Conservation (phyloP, 305 asterid species). For the Plantago rigida region DNA sequence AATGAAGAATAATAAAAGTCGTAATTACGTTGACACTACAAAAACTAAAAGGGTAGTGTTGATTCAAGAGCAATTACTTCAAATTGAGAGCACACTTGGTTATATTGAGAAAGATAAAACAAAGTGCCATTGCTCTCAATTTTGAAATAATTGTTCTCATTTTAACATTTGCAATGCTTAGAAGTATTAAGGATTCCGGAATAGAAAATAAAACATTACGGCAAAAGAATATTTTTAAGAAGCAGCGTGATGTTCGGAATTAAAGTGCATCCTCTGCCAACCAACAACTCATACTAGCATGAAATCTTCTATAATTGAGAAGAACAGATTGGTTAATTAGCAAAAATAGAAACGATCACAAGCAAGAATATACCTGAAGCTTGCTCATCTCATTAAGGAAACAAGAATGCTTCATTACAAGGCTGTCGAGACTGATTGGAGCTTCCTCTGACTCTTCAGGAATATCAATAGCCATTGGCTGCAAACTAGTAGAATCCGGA, state of each 20-base stretch:
- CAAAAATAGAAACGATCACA: not conserved
- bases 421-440: slow-evolving; percentile 71
- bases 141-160: no score
- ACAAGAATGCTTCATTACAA: slow-evolving; percentile 69
- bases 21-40: no score
- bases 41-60: not conserved
- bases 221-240: not conserved
- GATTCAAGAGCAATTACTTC: no score
- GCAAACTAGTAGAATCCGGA: slow-evolving; percentile 54
- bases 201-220: not conserved
- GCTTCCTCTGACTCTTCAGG: slow-evolving; percentile 73
- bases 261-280: not conserved
- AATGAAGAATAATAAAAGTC: slow-evolving; percentile 16
- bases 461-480: slow-evolving; percentile 69
- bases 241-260: not conserved
- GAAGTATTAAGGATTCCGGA: not conserved
- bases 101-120: no score
- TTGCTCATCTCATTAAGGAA: slow-evolving; percentile 83
- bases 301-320: slow-evolving; percentile 1
- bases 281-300: not conserved
- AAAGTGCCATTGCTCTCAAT: no score
- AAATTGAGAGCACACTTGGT: no score
- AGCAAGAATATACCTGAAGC: slow-evolving; percentile 59
- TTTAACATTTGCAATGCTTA: not conserved
- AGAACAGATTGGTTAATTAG: slow-evolving; percentile 9